phyloP scores from a whole-genome alignment of 164 flowering plant genomes.

The Houttuynia cordata region DNA sequence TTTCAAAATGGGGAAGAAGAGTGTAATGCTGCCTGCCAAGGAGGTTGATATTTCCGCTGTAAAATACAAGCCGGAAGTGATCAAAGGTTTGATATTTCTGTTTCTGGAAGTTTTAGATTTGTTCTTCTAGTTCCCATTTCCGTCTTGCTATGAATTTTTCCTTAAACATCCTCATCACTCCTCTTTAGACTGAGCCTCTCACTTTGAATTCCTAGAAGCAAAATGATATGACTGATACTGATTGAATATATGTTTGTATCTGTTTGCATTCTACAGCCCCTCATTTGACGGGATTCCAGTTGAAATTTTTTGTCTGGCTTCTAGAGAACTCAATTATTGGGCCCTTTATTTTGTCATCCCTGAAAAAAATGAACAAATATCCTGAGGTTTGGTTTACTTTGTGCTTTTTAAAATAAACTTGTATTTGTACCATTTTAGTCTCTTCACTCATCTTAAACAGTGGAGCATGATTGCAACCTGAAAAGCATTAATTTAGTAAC shows the following conservation, averaged over 20 bases:
- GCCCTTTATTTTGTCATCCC: slow-evolving; percentile 22
- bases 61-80: slow-evolving; percentile 35
- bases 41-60: slow-evolving; percentile 47
- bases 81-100: slow-evolving; percentile 27
- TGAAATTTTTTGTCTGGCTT: slow-evolving; percentile 52
- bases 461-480: background rate
- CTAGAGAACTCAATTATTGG: slow-evolving; percentile 52
- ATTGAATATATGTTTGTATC: background rate
- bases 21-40: slow-evolving; percentile 43
- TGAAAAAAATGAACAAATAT: slow-evolving; percentile 58
- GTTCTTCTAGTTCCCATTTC: background rate
- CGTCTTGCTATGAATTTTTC: background rate
- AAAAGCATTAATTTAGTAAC: slow-evolving; percentile 1
- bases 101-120: background rate
- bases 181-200: background rate
- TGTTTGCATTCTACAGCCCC: slow-evolving; percentile 41
- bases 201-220: background rate
- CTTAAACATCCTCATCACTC: background rate
- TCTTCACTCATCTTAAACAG: background rate
- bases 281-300: slow-evolving; percentile 44
- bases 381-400: slow-evolving; percentile 34
- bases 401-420: background rate
- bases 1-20: slow-evolving; percentile 17
- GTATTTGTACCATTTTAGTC: background rate
- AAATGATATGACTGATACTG: background rate